Evolutionary conservation across 371 early-diverging fungal genomes (phyloP), one percentile per base, ranked within the genome.

Genomic region (Sporodiniella umbellata): DNA sequence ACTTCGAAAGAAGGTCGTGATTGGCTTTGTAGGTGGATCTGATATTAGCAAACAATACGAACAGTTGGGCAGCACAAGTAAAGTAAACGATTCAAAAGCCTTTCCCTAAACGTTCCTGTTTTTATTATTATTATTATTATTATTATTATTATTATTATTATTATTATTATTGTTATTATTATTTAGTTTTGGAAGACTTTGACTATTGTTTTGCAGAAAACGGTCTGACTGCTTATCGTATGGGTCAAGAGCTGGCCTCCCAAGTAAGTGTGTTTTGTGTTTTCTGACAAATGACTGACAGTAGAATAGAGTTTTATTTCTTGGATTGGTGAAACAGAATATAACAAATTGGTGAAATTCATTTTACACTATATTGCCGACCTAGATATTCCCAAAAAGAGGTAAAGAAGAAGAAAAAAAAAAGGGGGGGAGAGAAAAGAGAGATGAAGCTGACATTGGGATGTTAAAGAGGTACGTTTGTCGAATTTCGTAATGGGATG

Each of bases 401-500:
- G 97, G 90, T 90, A 76, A 51, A 28, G 30, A 39, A 7, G 30
- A 11, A 12, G 8, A 22, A 17, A 42, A 53, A 18, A 38, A 31
- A 25, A 24, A 28, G 12, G 12, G 8, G 17, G 18, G 19, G 23
- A 39, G 8, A 45, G 37, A 48, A 6, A 33, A 18, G n/a, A 33
- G 12, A n/a, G 4, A n/a, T 39, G 31, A 24, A 15, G 45, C 2
- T 35, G 42, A 61, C n/a, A 0, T 14, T 5, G 1, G 14, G 21
- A 39, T 19, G 4, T 22, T n/a, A 19, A 18, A 90, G 96, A 66
- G 99, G 99, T 46, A 99, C 96, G 6, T 99, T 99, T 75, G 68
- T 99, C 65, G 99, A 99, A 75, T 96, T 96, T 85, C 90, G 99
- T 58, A 92, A 92, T 63, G 99, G 99, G 49, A 99, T 99, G 99